Base-by-base conservation (phyloP, 768 basidiomycete species). In the Kwoniella newhampshirensis region DNA sequence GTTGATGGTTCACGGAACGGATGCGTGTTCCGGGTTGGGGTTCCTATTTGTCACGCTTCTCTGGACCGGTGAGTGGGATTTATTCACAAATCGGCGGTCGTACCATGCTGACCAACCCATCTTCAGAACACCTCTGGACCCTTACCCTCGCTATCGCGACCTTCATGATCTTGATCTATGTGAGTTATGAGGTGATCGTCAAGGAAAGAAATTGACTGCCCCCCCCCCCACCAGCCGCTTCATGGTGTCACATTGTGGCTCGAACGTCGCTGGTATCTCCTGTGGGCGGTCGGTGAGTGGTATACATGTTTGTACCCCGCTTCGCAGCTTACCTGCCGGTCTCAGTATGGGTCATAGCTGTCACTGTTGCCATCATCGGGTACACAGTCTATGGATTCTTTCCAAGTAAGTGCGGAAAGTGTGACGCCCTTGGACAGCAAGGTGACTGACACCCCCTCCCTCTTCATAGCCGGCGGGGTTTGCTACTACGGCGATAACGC, bases 111-210 rank as follows among this genome's bases (percentile, higher is more conserved):
- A 47, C 36, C 51, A 18, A 15, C 40, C 15, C 8, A 40, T 21
- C n/a, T 23, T 2, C 46, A 70, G 75, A 78, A 63, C 77, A 78
- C 53, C 44, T 77, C 11, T 77, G 75, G 73, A 78, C 75, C 3
- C 58, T 77, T 8, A 44, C 62, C n/a, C 59, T 78, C 2, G 75
- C 75, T 28, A 46, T 73, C 11, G 69, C 71, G 20, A 78, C 77
- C 1, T 78, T 70, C 41, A 64, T 78, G 61, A 77, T 78, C 56
- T 66, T 78, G 23, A 73, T 76, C 47, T 70, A 77, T 43, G 75
- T 74, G 42, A 57, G 75, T 69, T 15, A 18, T 36, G 13, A 2
- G 8, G 2, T 25, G 13, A 17, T 23, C 20, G 42, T 7, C 13
- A 27, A n/a, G 27, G 13, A 13, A 13, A 32, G 13, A 6, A 32